Evolutionary conservation across 768 basidiomycete species (phyloP), one percentile per base, ranked within the genome.

Genomic region (Xanthoconium purpureum): DNA sequence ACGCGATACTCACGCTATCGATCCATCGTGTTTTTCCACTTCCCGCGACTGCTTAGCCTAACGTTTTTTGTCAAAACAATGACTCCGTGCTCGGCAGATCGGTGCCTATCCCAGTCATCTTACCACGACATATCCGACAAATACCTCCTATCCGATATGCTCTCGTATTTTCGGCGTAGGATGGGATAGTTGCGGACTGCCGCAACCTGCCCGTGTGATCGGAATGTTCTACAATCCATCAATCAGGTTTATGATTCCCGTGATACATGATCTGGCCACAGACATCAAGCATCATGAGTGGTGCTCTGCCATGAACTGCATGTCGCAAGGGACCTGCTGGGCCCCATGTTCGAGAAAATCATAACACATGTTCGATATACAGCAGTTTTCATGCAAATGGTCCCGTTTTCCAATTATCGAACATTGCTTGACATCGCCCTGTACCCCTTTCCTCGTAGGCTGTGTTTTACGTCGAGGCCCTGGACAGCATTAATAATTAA

Each of bases 381-480:
- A 39, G 59, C 57, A 24, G 36, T 57, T n/a, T n/a, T 55, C 57
- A 47, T 47, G 49, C 39, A 45, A 49, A 20, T 30, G 29, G 15
- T 24, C 32, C 60, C 50, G 56, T 57, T 35, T 54, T 60, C 36
- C 57, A 65, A 63, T 62, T 51, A 52, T 55, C 54, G 29, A 60
- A 59, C 60, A 44, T 55, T 55, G 35, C 10, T 49, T 37, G 24
- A 15, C 55, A 47, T 47, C 60, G 64, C 66, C 66, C 63, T 58
- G 6, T 56, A 42, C 66, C 56, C 66, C 65, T 47, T 57, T 44
- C 46, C 55, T 52, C 54, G 18, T 32, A 50, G 60, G 67, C 67
- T 69, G 66, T 68, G 62, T 56, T 58, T 68, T 68, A 68, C 66
- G 66, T 68, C 56, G 60, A 4, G 49, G 67, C 62, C 67, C 66